These are phyloP conservation scores for Chrysanthemum lavandulifolium DNA, from an alignment of 129 eudicot genomes.

Conservation along the genomic window DNA sequence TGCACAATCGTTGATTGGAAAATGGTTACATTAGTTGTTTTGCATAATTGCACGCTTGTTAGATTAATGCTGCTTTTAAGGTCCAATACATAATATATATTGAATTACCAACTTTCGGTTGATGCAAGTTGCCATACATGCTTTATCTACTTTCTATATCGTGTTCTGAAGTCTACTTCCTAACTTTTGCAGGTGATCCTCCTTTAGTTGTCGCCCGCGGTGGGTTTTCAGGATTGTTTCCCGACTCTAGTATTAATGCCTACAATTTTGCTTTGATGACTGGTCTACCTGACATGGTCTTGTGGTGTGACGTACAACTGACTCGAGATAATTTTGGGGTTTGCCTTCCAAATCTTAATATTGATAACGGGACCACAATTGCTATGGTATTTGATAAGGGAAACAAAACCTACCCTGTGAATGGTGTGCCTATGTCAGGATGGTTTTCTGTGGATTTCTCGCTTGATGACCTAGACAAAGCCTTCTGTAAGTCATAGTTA, in stretches of 20 bases:
- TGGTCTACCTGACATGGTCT: constrained; percentile 31
- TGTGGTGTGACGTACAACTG: constrained; percentile 65
- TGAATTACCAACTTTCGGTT: neutral
- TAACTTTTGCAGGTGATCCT: constrained; percentile 37
- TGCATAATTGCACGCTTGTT: constrained; percentile 14
- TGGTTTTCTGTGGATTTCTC: constrained; percentile 70
- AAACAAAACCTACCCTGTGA: constrained; percentile 47
- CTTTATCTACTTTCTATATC: constrained; percentile 9
- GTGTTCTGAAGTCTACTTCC: constrained; percentile 23
- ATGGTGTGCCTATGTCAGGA: constrained; percentile 46
- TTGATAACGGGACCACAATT: constrained; percentile 44
- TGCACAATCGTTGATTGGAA: neutral
- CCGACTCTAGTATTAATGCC: constrained; percentile 46
- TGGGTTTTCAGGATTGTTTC: constrained; percentile 74
- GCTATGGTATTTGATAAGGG: constrained; percentile 6
- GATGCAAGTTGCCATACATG: constrained; percentile 10
- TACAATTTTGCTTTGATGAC: constrained; percentile 38
- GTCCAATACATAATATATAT: neutral
- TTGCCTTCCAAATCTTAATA: constrained; percentile 50
- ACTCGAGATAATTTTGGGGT: constrained; percentile 55
- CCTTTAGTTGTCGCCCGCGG: constrained; percentile 59
- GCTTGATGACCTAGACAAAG: constrained; percentile 39
- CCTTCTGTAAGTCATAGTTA: constrained; percentile 51
- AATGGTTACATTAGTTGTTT: constrained; percentile 9
- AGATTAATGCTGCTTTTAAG: constrained; percentile 11